phyloP scores from a whole-genome alignment of 306 rosid species.

The Corylus heterophylla region DNA sequence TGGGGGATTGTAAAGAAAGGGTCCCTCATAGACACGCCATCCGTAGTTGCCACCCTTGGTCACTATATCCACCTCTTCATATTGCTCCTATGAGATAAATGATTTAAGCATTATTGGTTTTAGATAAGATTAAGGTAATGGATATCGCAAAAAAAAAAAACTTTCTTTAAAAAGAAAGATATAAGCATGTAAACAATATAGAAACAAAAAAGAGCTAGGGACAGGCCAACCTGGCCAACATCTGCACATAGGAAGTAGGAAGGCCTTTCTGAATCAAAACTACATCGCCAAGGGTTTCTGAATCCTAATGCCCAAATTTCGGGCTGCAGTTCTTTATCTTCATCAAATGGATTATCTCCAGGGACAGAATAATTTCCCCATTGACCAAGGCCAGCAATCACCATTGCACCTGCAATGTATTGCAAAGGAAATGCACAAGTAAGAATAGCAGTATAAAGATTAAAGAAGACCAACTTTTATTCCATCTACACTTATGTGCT shows the following conservation, averaged over 20 bases:
- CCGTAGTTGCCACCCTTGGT: slow-evolving; percentile 45
- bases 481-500: background rate
- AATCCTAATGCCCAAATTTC: slow-evolving; percentile 43
- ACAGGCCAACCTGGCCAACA: slow-evolving; percentile 36
- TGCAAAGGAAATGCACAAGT: background rate
- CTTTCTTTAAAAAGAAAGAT: background rate
- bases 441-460: background rate
- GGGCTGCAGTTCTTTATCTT: slow-evolving; percentile 31
- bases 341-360: slow-evolving; percentile 36
- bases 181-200: background rate
- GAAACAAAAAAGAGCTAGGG: background rate
- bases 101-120: background rate
- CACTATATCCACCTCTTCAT: slow-evolving; percentile 40
- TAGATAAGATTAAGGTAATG: background rate
- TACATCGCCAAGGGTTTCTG: slow-evolving; percentile 38
- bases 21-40: slow-evolving; percentile 41
- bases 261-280: slow-evolving; percentile 44
- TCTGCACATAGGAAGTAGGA: slow-evolving; percentile 45
- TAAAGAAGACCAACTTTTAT: background rate
- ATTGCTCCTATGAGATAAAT: slow-evolving; percentile 17
- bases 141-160: background rate
- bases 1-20: slow-evolving; percentile 21
- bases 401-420: slow-evolving; percentile 19
- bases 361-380: slow-evolving; percentile 44
- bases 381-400: slow-evolving; percentile 14